Percentiles rank a stretch among this genome's conserved stretches.
Evolutionary conservation across 208 protist species (phyloP).

Genomic region (Sergeia podlipaevii): DNA sequence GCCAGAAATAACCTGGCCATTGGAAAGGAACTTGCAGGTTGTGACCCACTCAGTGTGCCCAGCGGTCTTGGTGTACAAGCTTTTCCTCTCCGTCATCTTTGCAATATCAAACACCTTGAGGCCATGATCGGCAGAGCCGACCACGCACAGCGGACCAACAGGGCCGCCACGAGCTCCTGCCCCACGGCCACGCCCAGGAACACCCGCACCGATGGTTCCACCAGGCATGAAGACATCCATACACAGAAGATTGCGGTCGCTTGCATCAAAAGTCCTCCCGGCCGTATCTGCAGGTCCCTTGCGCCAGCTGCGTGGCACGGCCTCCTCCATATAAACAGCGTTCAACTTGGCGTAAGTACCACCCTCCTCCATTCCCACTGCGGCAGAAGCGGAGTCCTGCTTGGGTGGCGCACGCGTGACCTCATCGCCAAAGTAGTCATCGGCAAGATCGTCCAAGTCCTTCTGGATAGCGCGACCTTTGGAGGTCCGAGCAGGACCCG

Average conservation of each 20-base stretch:
- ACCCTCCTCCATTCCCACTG: background rate
- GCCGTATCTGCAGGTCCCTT: conserved; percentile 37
- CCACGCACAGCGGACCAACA: conserved; percentile 36
- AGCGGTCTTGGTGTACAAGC: conserved; percentile 69
- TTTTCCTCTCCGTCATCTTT: conserved; percentile 40
- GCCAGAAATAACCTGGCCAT: conserved; percentile 69
- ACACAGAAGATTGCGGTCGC: conserved; percentile 81
- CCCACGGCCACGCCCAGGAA: background rate
- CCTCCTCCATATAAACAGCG: conserved; percentile 6
- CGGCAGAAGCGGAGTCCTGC: background rate
- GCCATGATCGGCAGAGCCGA: conserved; percentile 84
- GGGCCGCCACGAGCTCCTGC: background rate
- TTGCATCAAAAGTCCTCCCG: conserved; percentile 70
- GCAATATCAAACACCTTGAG: conserved; percentile 78
- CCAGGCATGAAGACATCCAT: conserved; percentile 61
- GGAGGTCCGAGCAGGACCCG: conserved; percentile 17
- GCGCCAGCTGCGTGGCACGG: conserved; percentile 27
- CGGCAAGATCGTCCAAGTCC: conserved; percentile 52
- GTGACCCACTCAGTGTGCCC: conserved; percentile 92
- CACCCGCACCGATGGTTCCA: background rate
- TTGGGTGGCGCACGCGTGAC: conserved; percentile 12
- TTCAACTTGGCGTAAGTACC: conserved; percentile 15
- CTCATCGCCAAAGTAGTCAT: conserved; percentile 49
- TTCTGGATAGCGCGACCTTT: conserved; percentile 41
- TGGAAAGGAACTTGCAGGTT: conserved; percentile 60